Conservation (phyloP, 495 filamentous ascomycete species). For the Cenococcum geophilum region DNA sequence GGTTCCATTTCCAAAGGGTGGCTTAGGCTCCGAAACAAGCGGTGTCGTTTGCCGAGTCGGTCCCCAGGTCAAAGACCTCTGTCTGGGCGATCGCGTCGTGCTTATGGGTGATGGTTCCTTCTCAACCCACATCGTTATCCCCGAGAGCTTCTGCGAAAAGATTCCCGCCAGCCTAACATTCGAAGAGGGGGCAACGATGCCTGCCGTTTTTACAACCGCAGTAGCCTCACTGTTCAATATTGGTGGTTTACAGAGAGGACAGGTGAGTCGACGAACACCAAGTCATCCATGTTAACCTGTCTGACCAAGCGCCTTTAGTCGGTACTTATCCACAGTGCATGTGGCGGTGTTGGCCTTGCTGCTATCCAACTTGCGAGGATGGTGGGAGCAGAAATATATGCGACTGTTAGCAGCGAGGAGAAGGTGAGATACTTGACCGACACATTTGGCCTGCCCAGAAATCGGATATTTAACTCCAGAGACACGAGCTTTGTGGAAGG, state of each 20-base stretch:
- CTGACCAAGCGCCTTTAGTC: neutral
- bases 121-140: neutral
- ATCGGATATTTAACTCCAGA: neutral
- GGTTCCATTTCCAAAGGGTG: no score
- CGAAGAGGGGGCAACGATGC: neutral
- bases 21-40: no score
- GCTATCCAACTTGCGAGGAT: neutral
- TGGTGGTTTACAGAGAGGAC: neutral
- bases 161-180: neutral
- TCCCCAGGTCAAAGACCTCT: neutral
- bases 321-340: neutral
- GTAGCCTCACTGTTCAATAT: neutral
- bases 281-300: no score
- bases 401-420: neutral
- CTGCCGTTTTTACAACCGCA: neutral
- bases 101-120: no score
- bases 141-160: neutral
- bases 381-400: neutral
- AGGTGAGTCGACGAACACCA: neutral
- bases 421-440: neutral
- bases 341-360: neutral
- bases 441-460: neutral
- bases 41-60: neutral
- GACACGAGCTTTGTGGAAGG: conserved; percentile 6
- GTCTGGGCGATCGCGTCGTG: neutral